Base-by-base conservation (phyloP, 805 yeast species). In the Candida qinlingensis region DNA sequence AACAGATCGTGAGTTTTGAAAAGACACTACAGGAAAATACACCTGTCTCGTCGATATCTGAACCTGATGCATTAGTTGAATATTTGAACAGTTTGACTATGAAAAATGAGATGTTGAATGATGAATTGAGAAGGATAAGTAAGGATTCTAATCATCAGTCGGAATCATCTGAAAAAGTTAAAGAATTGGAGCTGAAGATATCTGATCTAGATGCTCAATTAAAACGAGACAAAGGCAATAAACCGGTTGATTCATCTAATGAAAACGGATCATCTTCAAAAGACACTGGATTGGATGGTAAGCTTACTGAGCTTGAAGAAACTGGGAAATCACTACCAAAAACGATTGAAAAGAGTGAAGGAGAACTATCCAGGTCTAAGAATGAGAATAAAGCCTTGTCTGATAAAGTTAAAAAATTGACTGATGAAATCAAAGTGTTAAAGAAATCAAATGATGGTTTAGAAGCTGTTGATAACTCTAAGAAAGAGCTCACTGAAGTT, bases 11-110 rank as follows among this genome's bases (percentile, higher is more conserved):
- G 5, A 59, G 69, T 0, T 85, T 91, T 56, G 97, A 89, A 60
- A 79, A 71, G 48, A 77, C 85, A 11, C 68, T 92, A 50, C 73
- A 78, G 45, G 97, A 92, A 58, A 68, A 78, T 54, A 91, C 97
- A 0, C 98, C 98, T 0, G 75, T 87, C 44, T 75, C 86, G 1
- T 76, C 83, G 35, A 79, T 94, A 26, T 69, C 83, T 1, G 96
- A 92, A 60, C 79, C 85, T 2, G 87, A 80, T 8, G 70, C 79
- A 7, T 69, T 92, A 37, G 79, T 81, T 34, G 89, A 84, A 38
- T 91, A 83, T 64, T 73, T 92, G 44, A 71, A 74, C 37, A 82
- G 86, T 31, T 63, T 87, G 44, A 76, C 75, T 25, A 73, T 79
- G 44, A 85, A 86, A 59, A 80, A 77, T 33, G 71, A 70, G 2